Evolutionary conservation across 2,329 filamentous ascomycete genomes (phyloP).

Genomic region (Coniochaeta ligniaria): DNA sequence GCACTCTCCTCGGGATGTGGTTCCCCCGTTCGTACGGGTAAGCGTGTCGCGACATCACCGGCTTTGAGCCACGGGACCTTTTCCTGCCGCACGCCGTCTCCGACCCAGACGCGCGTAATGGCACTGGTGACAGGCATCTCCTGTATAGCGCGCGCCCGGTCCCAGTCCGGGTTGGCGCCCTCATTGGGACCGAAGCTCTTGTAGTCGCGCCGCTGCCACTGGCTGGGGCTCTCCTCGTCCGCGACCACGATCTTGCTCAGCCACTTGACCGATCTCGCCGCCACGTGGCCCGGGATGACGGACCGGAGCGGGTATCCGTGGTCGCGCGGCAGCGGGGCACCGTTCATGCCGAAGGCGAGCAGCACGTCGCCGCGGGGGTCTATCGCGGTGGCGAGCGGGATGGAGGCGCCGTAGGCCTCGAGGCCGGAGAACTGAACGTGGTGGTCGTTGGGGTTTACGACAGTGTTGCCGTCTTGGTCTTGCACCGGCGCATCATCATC

Average conservation of each 20-base stretch:
- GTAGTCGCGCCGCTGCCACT: constrained; percentile 63
- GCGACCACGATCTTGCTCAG: constrained; percentile 55
- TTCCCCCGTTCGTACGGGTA: too few relatives aligned
- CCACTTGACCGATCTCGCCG: constrained; percentile 64
- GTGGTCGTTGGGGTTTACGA: constrained; percentile 23
- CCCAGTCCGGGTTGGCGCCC: constrained; percentile 51
- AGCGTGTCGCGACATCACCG: neutral
- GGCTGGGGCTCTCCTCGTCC: constrained; percentile 57
- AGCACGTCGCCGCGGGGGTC: constrained; percentile 58
- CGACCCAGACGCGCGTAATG: constrained; percentile 45
- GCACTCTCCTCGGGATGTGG: neutral
- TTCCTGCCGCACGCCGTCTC: constrained; percentile 22
- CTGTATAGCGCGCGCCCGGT: constrained; percentile 55
- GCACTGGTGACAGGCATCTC: constrained; percentile 64
- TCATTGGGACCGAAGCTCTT: constrained; percentile 63
- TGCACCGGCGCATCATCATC: constrained; percentile 16
- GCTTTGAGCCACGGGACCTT: constrained; percentile 11
- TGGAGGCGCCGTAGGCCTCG: constrained; percentile 55
- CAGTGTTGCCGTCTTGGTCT: constrained; percentile 25
- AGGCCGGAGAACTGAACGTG: constrained; percentile 53
- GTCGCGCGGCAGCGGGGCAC: constrained; percentile 51
- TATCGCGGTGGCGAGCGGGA: constrained; percentile 50
- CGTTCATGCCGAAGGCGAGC: constrained; percentile 63
- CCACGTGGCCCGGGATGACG: constrained; percentile 58
- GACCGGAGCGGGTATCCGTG: constrained; percentile 59